Conservation (phyloP, 345 rosid species). For the Odontarrhena argentea region DNA sequence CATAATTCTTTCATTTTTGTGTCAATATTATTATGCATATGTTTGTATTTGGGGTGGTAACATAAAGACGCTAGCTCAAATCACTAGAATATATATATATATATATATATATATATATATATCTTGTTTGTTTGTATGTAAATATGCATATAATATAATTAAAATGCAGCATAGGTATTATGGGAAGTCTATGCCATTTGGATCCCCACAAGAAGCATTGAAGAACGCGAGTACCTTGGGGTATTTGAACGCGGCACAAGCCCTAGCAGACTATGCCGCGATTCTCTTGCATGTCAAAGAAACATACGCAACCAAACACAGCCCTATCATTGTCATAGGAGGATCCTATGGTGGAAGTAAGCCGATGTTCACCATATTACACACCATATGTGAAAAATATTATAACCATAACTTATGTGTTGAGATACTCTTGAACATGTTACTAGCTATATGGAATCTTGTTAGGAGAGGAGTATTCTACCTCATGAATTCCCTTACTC, state of each 20-base stretch:
- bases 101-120: background rate
- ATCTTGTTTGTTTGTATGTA: background rate
- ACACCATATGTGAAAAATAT: background rate
- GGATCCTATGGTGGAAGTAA: slow-evolving; percentile 87
- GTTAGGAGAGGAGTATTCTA: background rate
- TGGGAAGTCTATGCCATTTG: slow-evolving; percentile 58
- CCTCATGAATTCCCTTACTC: background rate
- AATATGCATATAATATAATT: background rate
- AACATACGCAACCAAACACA: slow-evolving; percentile 38
- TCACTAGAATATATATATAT: too few species aligned
- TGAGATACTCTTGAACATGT: background rate
- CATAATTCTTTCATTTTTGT: too few species aligned
- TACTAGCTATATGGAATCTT: background rate
- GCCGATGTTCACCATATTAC: slow-evolving; percentile 3
- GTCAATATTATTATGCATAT: too few species aligned
- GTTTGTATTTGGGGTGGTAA: too few species aligned
- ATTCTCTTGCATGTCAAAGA: slow-evolving; percentile 53
- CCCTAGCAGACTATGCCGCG: slow-evolving; percentile 62
- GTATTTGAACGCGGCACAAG: slow-evolving; percentile 61
- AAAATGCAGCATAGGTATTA: slow-evolving; percentile 55
- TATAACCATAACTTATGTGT: slow-evolving; percentile 5
- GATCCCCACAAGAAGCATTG: slow-evolving; percentile 50
- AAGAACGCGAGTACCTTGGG: slow-evolving; percentile 51
- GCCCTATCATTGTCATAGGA: slow-evolving; percentile 67
- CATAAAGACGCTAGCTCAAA: too few species aligned